These are phyloP conservation scores for Penicillium glabrum DNA, from an alignment of 2,329 filamentous ascomycete species.

Conservation along the genomic window DNA sequence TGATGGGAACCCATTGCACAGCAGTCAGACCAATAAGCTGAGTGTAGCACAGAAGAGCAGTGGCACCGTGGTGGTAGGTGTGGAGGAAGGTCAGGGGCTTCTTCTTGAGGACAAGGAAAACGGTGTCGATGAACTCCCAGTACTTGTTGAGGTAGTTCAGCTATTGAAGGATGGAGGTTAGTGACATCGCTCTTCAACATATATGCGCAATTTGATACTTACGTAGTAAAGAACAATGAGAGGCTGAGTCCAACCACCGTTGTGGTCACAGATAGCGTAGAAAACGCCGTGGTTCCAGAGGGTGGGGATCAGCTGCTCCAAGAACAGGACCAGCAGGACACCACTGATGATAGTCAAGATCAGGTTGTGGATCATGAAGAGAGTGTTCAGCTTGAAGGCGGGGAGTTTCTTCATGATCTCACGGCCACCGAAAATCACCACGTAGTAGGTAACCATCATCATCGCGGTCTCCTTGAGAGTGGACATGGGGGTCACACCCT, in stretches of 20 bases:
- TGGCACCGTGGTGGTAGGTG: constrained; percentile 98
- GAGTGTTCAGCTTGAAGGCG: constrained; percentile 79
- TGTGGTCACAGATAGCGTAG: constrained; percentile 72
- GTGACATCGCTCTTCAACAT: neutral
- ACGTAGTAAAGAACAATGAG: constrained; percentile 97
- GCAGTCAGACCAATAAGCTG: constrained; percentile 90
- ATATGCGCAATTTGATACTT: constrained; percentile 42
- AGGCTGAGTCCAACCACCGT: constrained; percentile 91
- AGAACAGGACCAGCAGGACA: constrained; percentile 76
- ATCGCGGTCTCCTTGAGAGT: constrained; percentile 79
- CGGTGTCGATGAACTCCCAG: constrained; percentile 89
- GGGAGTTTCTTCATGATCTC: constrained; percentile 86
- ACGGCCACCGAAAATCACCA: constrained; percentile 87
- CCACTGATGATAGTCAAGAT: constrained; percentile 84
- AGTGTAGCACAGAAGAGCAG: constrained; percentile 95
- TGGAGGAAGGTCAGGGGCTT: constrained; percentile 98
- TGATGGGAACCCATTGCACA: constrained; percentile 93
- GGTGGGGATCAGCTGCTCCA: constrained; percentile 87
- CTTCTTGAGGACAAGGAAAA: constrained; percentile 99
- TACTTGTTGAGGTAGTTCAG: constrained; percentile 99
- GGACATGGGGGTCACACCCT: constrained; percentile 83
- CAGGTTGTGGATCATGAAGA: constrained; percentile 97
- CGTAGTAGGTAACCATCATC: constrained; percentile 85
- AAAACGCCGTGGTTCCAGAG: constrained; percentile 80
- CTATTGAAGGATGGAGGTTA: constrained; percentile 54